A percentile compares a stretch with the other conserved stretches of the same genome.
Evolutionary conservation across 2,329 filamentous ascomycete species (phyloP).

Genomic region (Phialophora tarda): DNA sequence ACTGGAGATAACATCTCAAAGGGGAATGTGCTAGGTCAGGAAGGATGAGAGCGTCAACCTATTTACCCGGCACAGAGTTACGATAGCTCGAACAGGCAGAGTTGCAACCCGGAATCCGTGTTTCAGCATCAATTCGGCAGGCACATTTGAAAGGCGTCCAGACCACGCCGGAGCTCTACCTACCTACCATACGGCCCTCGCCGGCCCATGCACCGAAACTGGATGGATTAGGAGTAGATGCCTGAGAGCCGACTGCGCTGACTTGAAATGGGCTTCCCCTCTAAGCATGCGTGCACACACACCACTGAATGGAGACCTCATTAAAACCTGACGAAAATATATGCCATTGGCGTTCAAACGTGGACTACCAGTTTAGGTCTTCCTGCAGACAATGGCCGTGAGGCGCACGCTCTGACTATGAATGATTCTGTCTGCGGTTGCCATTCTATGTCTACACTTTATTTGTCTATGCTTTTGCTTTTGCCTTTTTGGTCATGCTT

Average conservation of each 20-base stretch:
- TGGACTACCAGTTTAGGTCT: not conserved
- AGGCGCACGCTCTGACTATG: not conserved
- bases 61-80: not conserved
- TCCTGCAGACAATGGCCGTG: not conserved
- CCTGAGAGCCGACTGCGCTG: not conserved
- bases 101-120: not conserved
- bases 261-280: too few species aligned
- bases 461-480: conserved; percentile 2
- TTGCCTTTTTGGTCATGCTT: not conserved
- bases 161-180: not conserved
- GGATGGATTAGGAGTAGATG: not conserved
- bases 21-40: not conserved
- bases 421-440: not conserved
- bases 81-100: not conserved
- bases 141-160: not conserved
- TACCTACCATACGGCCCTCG: not conserved
- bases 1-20: not conserved
- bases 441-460: not conserved
- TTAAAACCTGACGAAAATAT: not conserved
- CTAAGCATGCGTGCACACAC: not conserved
- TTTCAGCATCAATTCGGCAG: not conserved
- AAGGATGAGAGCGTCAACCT: not conserved
- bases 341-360: not conserved
- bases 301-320: not conserved
- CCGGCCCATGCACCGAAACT: not conserved